Evolutionary conservation across 176 grass and related monocot species (phyloP), one percentile per base, ranked within the genome.

Genomic region (Oryza nivara): DNA sequence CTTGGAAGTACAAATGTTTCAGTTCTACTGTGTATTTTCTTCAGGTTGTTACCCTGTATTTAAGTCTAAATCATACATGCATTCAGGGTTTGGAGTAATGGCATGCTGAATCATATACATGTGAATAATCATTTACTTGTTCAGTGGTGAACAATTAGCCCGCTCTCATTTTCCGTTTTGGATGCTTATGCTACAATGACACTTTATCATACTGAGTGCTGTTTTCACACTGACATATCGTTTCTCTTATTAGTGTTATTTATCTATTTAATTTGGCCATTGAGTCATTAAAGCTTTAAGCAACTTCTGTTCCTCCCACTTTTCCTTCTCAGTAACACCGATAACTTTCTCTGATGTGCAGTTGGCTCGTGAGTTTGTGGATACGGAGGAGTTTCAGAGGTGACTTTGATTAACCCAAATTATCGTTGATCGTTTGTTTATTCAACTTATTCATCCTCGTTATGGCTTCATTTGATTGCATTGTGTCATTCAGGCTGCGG

Each of bases 361-460:
- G 96, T 76, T 98, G 32, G 94, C 92, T 74, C 73, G 94, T 75
- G 81, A 90, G 71, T 98, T 98, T 81, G 94, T 98, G 5, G 96
- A 98, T 75, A 98, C 93, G 0, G 93, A 98, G 84, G 91, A 95
- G 36, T 98, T 98, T 71, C 93, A 98, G 83, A 95, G 96, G 95
- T 94, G 68, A 41, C 9, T 36, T 35, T 68, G 6, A 26, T 28
- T 86, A 35, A 47, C 7, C 30, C 74, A 76, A 35, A 75, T 74
- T 44, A 12, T 26, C 51, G 12, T 43, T 63, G 34, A 35, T 54
- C 6, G 78, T 46, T 77, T 83, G 12, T 70, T 25, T 85, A 60
- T 82, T 75, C 51, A 64, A 52, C 56, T 68, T 87, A 6, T 15
- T 70, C 51, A 38, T 74, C 26, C 58, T 85, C 22, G 43, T 41